Evolutionary conservation across 2,329 filamentous ascomycete species (phyloP), one percentile per base, ranked within the genome.

Genomic region (Harringtonia lauricola): DNA sequence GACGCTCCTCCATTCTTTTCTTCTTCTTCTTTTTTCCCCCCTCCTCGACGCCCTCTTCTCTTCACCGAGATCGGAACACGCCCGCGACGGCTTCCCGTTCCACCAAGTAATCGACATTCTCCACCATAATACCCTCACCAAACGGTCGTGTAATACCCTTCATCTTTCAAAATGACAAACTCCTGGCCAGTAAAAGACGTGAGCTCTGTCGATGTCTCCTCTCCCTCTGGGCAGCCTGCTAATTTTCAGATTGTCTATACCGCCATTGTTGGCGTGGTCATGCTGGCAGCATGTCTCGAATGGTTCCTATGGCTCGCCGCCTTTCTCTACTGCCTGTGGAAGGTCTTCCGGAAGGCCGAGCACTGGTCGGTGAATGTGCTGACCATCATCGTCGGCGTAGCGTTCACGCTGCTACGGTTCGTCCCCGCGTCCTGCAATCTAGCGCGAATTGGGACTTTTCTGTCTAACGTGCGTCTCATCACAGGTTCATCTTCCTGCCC

Each of bases 221-320:
- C 39, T 39, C 10, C n/a, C 39, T 13, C 14, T 15, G 2, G 10
- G 15, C n/a, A 39, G 15, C 8, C 34, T 28, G 14, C 30, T 40
- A n/a, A 19, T 14, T 3, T 14, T 12, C 52, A 96, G 86, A 88
- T 95, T 54, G 69, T 90, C 45, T 95, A 94, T 59, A 82, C 89
- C 9, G 68, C 80, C 44, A 82, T 95, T 52, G 74, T 95, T 30
- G 86, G 86, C 17, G 63, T 82, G 8, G 70, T 95, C 40, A 87
- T 95, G 80, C 55, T 92, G 21, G 85, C 84, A 47, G 90, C 90
- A 2, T 71, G 88, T 26, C 69, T 96, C 9, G 90, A 96, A 65
- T 96, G 92, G 88, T 80, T 95, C 48, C 74, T 96, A 14, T 95
- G 89, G 87, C 72, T 96, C 34, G 79, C 83, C n/a, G 88, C 90